Conservation (phyloP, 352 stramenopile genomes). For the Phytophthora multivora region DNA sequence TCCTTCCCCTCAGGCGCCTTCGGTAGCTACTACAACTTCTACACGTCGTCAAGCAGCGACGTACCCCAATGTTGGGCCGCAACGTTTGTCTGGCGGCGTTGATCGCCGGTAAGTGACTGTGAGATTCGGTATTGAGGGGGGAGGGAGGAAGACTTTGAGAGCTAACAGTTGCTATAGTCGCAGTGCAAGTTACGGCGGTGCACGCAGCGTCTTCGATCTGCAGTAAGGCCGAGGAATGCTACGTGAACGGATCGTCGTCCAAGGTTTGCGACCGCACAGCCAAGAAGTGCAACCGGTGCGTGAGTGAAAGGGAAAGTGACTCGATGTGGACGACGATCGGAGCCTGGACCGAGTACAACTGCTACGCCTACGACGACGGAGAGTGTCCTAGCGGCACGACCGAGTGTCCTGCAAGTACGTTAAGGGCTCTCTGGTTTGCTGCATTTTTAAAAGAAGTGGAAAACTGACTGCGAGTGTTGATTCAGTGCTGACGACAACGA, state of each 20-base stretch:
- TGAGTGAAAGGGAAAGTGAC: conserved; percentile 36
- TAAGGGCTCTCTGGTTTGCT: background rate
- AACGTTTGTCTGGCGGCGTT: conserved; percentile 32
- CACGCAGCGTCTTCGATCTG: conserved; percentile 39
- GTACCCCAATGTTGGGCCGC: conserved; percentile 30
- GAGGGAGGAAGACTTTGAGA: background rate
- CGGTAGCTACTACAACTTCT: background rate
- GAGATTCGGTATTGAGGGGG: background rate
- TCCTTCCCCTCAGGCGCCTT: background rate
- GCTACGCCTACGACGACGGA: conserved; percentile 41
- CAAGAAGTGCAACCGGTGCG: conserved; percentile 51
- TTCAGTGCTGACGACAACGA: conserved; percentile 25
- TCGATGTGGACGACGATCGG: conserved; percentile 24
- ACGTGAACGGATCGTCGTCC: conserved; percentile 45
- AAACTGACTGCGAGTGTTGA: background rate
- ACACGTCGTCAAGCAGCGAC: conserved; percentile 25
- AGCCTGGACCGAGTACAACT: conserved; percentile 47
- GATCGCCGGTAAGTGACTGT: conserved; percentile 26
- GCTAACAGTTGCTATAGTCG: conserved; percentile 14
- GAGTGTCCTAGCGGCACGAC: conserved; percentile 47
- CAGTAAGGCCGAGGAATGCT: conserved; percentile 43
- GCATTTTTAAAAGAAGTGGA: background rate
- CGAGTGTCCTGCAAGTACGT: conserved; percentile 46
- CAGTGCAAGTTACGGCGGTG: conserved; percentile 23
- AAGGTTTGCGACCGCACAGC: conserved; percentile 53